phyloP scores from a whole-genome alignment of 2,329 filamentous ascomycete species.

The Diaporthe ilicicola region DNA sequence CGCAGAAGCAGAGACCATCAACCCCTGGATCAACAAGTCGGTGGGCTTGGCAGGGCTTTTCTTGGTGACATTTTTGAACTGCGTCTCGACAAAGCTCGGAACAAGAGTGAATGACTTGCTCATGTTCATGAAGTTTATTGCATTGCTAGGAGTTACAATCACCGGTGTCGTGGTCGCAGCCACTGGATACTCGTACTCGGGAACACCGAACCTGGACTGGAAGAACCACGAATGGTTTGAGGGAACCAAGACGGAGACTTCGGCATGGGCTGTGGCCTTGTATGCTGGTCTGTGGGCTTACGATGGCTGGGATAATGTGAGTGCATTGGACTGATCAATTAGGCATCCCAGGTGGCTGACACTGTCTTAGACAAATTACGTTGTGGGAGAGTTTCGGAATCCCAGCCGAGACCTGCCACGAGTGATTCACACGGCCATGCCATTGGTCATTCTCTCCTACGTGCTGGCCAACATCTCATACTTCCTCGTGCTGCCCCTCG shows the following conservation, averaged over 20 bases:
- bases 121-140: conserved; percentile 97
- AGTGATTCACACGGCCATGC: conserved; percentile 96
- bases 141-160: conserved; percentile 84
- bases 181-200: conserved; percentile 83
- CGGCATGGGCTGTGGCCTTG: conserved; percentile 89
- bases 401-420: conserved; percentile 88
- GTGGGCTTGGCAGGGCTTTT: conserved; percentile 82
- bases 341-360: neutral
- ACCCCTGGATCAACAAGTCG: conserved; percentile 88
- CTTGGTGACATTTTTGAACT: conserved; percentile 85
- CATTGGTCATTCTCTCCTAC: conserved; percentile 89
- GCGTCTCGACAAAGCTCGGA: conserved; percentile 87
- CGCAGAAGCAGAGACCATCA: conserved; percentile 82
- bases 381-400: conserved; percentile 95
- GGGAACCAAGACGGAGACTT: conserved; percentile 80
- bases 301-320: conserved; percentile 97
- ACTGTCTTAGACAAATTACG: conserved; percentile 85
- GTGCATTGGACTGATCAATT: conserved; percentile 44
- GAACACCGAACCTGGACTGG: conserved; percentile 83
- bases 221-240: conserved; percentile 89
- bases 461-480: conserved; percentile 92
- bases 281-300: conserved; percentile 98
- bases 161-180: conserved; percentile 88
- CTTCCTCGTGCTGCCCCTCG: conserved; percentile 88
- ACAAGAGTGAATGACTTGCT: conserved; percentile 89